Percentiles rank a stretch among this genome's conserved stretches.
These are phyloP conservation scores for Cryoendolithus antarcticus DNA, from an alignment of 2,329 filamentous ascomycete genomes.

Conservation along the genomic window DNA sequence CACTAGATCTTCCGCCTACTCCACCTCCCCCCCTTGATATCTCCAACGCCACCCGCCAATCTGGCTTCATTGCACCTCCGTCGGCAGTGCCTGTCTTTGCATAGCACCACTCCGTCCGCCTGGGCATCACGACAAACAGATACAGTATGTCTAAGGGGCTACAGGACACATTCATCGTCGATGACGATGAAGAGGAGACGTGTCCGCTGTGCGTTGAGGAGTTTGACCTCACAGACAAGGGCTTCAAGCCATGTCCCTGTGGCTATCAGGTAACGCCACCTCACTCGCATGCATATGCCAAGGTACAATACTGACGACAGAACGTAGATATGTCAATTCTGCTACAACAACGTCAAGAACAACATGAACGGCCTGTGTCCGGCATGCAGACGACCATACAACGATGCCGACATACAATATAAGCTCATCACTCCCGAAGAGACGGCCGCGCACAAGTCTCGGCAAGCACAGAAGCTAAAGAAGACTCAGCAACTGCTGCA, in stretches of 20 bases:
- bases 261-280: constrained; percentile 71
- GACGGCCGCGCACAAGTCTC: constrained; percentile 60
- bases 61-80: no score
- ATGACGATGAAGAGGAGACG: constrained; percentile 39
- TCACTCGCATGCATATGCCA: neutral
- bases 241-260: constrained; percentile 93
- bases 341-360: constrained; percentile 97
- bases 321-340: constrained; percentile 90
- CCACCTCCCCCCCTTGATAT: no score
- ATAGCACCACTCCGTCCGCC: no score
- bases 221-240: constrained; percentile 93
- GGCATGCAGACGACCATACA: constrained; percentile 90
- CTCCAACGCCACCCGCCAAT: no score
- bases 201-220: constrained; percentile 98
- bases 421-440: constrained; percentile 92
- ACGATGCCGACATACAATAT: constrained; percentile 94
- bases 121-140: no score
- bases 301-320: constrained; percentile 6
- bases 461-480: constrained; percentile 73
- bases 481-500: constrained; percentile 84
- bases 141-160: constrained; percentile 35
- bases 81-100: no score
- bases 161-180: constrained; percentile 43
- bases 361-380: constrained; percentile 96
- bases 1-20: no score